Evolutionary conservation across 176 grass and related monocot genomes (phyloP).

Genomic region (Typha latifolia): DNA sequence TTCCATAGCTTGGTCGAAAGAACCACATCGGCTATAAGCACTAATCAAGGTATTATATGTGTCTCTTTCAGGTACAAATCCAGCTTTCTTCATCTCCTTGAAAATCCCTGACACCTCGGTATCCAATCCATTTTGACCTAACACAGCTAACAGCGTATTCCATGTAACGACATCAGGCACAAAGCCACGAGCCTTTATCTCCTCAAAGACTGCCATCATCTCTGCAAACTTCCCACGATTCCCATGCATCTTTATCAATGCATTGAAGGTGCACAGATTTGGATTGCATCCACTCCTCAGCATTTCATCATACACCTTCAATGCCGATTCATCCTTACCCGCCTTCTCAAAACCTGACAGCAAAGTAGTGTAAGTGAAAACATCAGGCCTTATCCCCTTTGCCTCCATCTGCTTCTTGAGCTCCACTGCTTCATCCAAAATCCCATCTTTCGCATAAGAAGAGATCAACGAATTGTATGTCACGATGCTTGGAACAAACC

Average conservation of each 20-base stretch:
- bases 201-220: slow-evolving; percentile 77
- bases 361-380: slow-evolving; percentile 86
- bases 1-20: slow-evolving; percentile 78
- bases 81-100: slow-evolving; percentile 91
- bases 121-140: slow-evolving; percentile 84
- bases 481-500: slow-evolving; percentile 52
- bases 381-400: slow-evolving; percentile 67
- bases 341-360: slow-evolving; percentile 69
- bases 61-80: slow-evolving; percentile 77
- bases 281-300: slow-evolving; percentile 46
- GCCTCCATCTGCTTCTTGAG: slow-evolving; percentile 63
- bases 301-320: slow-evolving; percentile 61
- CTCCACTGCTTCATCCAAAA: slow-evolving; percentile 52
- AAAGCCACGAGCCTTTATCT: slow-evolving; percentile 49
- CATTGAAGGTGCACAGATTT: slow-evolving; percentile 86
- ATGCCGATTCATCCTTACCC: slow-evolving; percentile 59
- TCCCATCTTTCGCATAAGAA: slow-evolving; percentile 62
- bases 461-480: slow-evolving; percentile 81
- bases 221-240: slow-evolving; percentile 61
- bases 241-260: slow-evolving; percentile 80
- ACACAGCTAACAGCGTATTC: slow-evolving; percentile 74
- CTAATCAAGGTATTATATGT: slow-evolving; percentile 87
- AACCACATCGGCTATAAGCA: slow-evolving; percentile 89
- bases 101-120: slow-evolving; percentile 72
- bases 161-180: slow-evolving; percentile 67